These are phyloP conservation scores for Cryptococcus sp. DNA, from an alignment of 1,284 basidiomycete species.

Conservation along the genomic window DNA sequence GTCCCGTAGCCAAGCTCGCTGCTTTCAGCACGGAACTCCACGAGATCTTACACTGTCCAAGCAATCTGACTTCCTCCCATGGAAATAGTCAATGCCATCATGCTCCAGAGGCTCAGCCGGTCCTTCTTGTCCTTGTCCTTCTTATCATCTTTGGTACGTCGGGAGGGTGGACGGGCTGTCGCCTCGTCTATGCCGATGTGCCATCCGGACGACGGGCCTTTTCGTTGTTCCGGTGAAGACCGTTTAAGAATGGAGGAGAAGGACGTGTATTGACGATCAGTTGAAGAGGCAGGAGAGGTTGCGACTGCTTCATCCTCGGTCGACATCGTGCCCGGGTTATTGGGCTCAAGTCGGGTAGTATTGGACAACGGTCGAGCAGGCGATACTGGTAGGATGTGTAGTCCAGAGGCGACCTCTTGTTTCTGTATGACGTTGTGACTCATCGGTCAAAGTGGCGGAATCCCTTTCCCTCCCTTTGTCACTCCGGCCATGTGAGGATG, in stretches of 20 bases:
- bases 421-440: too few species aligned
- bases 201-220: slow-evolving; percentile 1
- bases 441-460: too few species aligned
- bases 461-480: too few species aligned
- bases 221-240: not conserved
- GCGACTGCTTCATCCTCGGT: too few species aligned
- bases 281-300: too few species aligned
- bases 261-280: slow-evolving; percentile 26
- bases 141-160: slow-evolving; percentile 7
- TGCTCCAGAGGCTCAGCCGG: slow-evolving; percentile 37
- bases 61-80: slow-evolving; percentile 68
- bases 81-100: slow-evolving; percentile 52
- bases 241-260: slow-evolving; percentile 28
- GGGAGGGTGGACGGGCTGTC: slow-evolving; percentile 1
- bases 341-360: too few species aligned
- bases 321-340: too few species aligned
- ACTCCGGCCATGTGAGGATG: too few species aligned
- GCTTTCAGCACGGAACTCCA: not conserved
- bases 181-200: slow-evolving; percentile 6
- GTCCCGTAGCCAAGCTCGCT: slow-evolving; percentile 72
- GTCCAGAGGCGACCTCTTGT: too few species aligned
- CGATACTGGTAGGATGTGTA: too few species aligned
- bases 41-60: slow-evolving; percentile 29
- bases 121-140: slow-evolving; percentile 18
- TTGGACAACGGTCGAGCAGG: too few species aligned